Evolutionary conservation across 192 early-diverging fungal genomes (phyloP).

Genomic region (Geranomyces michiganensis): DNA sequence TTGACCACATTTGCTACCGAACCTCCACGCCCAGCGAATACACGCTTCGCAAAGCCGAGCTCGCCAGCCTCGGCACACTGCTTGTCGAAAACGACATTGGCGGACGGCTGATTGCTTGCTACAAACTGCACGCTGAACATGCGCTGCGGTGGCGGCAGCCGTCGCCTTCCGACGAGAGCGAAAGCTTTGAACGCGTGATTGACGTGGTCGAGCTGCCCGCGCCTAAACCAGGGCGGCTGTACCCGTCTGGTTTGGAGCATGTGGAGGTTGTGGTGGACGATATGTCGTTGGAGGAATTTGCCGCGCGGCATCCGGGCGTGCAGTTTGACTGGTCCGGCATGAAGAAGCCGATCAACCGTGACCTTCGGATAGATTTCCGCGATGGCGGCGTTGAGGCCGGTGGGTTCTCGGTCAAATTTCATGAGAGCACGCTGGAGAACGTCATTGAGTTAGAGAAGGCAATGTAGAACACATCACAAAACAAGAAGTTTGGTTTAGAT

Average conservation of each 20-base stretch:
- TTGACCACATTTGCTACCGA: slow-evolving; percentile 36
- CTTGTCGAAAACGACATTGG: slow-evolving; percentile 34
- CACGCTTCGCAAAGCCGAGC: background rate
- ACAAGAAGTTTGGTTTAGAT: no score
- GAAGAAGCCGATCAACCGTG: slow-evolving; percentile 29
- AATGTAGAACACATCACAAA: no score
- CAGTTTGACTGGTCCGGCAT: slow-evolving; percentile 28
- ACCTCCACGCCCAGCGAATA: slow-evolving; percentile 17
- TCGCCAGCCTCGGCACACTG: slow-evolving; percentile 11
- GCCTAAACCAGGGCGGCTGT: slow-evolving; percentile 32
- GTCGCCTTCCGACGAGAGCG: no score
- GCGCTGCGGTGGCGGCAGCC: slow-evolving; percentile 12
- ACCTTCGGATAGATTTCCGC: slow-evolving; percentile 28
- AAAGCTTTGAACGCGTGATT: background rate
- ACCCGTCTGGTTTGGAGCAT: slow-evolving; percentile 36
- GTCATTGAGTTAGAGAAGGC: slow-evolving; percentile 36
- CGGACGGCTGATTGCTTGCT: slow-evolving; percentile 36
- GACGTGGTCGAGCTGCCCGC: slow-evolving; percentile 39
- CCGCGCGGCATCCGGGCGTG: background rate
- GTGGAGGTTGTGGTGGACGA: slow-evolving; percentile 34
- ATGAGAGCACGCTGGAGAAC: slow-evolving; percentile 34
- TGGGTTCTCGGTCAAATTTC: slow-evolving; percentile 38
- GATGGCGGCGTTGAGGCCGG: background rate
- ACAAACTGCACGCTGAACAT: slow-evolving; percentile 27
- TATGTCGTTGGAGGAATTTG: slow-evolving; percentile 34